Evolutionary conservation across 1,284 basidiomycete species (phyloP).

Genomic region (Inonotus obliquus): DNA sequence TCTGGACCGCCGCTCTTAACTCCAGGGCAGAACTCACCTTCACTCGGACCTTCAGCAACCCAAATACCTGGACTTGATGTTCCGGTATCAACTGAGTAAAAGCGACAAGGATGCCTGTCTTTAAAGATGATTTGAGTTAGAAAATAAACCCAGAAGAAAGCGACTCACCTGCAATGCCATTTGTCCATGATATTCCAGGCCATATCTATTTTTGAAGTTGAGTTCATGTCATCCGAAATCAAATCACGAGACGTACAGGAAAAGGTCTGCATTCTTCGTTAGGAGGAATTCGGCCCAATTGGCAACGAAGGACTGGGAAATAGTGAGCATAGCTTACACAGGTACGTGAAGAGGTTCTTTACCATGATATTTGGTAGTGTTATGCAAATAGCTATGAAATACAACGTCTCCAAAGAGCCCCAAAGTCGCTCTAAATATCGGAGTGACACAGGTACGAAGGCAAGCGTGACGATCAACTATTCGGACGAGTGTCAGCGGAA

Average conservation of each 20-base stretch:
- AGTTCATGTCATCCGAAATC: slow-evolving; percentile 10
- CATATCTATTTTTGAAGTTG: slow-evolving; percentile 52
- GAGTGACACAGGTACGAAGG: slow-evolving; percentile 78
- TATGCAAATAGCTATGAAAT: slow-evolving; percentile 80
- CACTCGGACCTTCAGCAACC: slow-evolving; percentile 81
- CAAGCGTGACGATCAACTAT: slow-evolving; percentile 73
- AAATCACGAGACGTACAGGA: slow-evolving; percentile 53
- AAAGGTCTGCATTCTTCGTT: slow-evolving; percentile 58
- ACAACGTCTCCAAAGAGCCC: slow-evolving; percentile 82
- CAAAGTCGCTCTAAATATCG: slow-evolving; percentile 92
- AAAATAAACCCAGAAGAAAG: background rate
- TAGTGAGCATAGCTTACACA: background rate
- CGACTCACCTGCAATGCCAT: slow-evolving; percentile 62
- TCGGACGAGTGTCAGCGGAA: slow-evolving; percentile 15
- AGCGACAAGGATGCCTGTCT: slow-evolving; percentile 87
- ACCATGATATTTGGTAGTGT: slow-evolving; percentile 79
- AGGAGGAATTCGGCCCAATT: slow-evolving; percentile 78
- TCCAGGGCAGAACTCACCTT: slow-evolving; percentile 55
- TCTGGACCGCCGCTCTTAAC: slow-evolving; percentile 1
- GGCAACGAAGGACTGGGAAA: slow-evolving; percentile 58
- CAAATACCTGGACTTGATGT: slow-evolving; percentile 92
- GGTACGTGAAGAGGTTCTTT: background rate
- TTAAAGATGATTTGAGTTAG: background rate
- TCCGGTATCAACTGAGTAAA: slow-evolving; percentile 98
- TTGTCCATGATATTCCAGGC: slow-evolving; percentile 86